phyloP scores from a whole-genome alignment of 805 yeast species.

The Helenozyma rhizophorensis region DNA sequence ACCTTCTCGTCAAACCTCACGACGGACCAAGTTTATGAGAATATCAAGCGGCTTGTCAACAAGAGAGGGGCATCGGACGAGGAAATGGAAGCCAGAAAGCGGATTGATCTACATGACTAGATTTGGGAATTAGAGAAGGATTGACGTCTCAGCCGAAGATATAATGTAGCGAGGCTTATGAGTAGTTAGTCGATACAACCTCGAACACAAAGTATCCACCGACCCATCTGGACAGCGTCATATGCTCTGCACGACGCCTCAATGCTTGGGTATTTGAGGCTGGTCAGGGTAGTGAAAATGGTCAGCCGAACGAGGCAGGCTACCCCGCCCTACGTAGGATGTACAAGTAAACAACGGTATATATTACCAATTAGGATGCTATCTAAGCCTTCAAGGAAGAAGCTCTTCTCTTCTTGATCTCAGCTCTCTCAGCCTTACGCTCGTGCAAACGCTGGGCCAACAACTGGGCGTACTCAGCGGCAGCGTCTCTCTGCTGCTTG shows the following conservation, averaged over 20 bases:
- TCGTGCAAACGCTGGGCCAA: slow-evolving; percentile 97
- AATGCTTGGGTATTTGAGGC: too few relatives aligned
- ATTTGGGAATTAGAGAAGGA: too few relatives aligned
- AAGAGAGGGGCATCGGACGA: slow-evolving; percentile 18
- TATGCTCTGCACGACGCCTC: too few relatives aligned
- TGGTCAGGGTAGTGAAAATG: too few relatives aligned
- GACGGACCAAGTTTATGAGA: slow-evolving; percentile 57
- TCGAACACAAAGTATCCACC: too few relatives aligned
- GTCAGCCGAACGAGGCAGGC: too few relatives aligned
- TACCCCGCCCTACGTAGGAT: too few relatives aligned
- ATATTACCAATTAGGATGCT: slow-evolving; percentile 15
- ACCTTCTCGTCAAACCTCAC: slow-evolving; percentile 44
- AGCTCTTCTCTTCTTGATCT: slow-evolving; percentile 99
- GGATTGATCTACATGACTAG: too few relatives aligned
- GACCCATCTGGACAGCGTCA: too few relatives aligned
- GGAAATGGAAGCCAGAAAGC: slow-evolving; percentile 4
- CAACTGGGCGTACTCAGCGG: slow-evolving; percentile 99
- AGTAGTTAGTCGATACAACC: too few relatives aligned
- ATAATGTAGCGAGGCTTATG: too few relatives aligned
- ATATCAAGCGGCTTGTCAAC: slow-evolving; percentile 47
- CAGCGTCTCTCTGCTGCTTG: slow-evolving; percentile 99
- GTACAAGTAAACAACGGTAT: slow-evolving; percentile 13
- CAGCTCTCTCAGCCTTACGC: slow-evolving; percentile 98
- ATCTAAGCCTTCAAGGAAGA: slow-evolving; percentile 90
- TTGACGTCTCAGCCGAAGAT: too few relatives aligned